phyloP scores from a whole-genome alignment of 2,329 filamentous ascomycete genomes.

The Aspergillus sp. region DNA sequence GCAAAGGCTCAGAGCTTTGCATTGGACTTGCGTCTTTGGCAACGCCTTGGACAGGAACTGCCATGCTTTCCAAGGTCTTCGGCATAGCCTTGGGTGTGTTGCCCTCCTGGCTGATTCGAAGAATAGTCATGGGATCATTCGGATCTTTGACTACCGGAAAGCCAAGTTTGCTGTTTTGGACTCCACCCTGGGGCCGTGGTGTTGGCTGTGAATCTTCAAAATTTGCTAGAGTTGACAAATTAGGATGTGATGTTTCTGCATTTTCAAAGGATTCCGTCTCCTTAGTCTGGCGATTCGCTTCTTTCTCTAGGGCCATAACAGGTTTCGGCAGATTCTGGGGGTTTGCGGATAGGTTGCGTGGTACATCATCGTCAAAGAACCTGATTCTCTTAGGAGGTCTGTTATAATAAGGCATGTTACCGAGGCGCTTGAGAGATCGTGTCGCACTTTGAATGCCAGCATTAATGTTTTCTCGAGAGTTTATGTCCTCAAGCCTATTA shows the following conservation, averaged over 20 bases:
- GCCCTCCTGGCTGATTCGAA: constrained; percentile 67
- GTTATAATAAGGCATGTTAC: neutral
- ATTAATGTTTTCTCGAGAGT: constrained; percentile 1
- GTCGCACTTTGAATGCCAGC: neutral
- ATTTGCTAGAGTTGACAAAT: neutral
- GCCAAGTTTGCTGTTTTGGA: constrained; percentile 51
- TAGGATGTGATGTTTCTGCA: too few species aligned
- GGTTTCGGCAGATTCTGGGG: neutral
- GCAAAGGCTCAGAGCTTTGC: neutral
- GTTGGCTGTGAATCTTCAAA: constrained; percentile 7
- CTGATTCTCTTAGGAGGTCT: neutral
- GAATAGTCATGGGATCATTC: constrained; percentile 61
- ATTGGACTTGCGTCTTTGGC: neutral
- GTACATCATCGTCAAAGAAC: neutral
- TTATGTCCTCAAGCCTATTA: neutral
- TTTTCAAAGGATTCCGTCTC: neutral
- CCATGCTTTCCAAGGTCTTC: constrained; percentile 12
- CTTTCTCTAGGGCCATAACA: neutral
- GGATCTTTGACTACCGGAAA: constrained; percentile 79
- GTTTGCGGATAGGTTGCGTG: neutral
- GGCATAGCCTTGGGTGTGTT: constrained; percentile 51
- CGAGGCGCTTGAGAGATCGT: neutral
- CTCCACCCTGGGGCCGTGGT: constrained; percentile 25
- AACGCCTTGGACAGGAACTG: neutral
- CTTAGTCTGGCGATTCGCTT: neutral